Base-by-base conservation (phyloP, 352 stramenopile genomes). In the Globisporangium paddicum region DNA sequence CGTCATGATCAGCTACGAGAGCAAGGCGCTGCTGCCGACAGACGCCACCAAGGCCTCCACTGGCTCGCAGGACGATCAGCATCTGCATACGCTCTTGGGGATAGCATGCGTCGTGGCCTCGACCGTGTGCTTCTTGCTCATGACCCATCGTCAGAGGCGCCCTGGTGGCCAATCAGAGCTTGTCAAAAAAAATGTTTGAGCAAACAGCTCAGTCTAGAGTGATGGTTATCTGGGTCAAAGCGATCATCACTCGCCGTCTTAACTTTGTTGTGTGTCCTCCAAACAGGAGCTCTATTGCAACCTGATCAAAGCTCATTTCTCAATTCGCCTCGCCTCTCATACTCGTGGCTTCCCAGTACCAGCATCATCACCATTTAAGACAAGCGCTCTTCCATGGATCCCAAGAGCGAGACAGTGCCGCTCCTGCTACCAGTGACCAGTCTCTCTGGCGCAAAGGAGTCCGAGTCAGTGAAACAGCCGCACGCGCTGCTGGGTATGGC, bases 71-170 rank as follows among this genome's bases (percentile, higher is more conserved):
- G n/a, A n/a, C n/a, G n/a, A n/a, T n/a, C n/a, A n/a, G n/a, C n/a
- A n/a, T n/a, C 50, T 57, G 21, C 50, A 35, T 10, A 72, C 44
- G 47, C 62, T 90, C 25, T 52, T 85, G 11, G 83, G 81, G 41
- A 80, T 93, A 26, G 66, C 71, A 49, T 88, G 72, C 58, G 80
- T 93, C 25, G 81, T 80, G 18, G 56, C 79, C 30, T 93, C 83
- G 35, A 79, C 83, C 25, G 73, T 93, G 37, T 90, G 80, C 66
- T 93, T 93, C 66, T 89, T 74, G 51, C 72, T 91, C 73, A 89
- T 89, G 78, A n/a, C n/a, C n/a, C n/a, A n/a, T n/a, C n/a, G n/a
- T n/a, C n/a, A n/a, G n/a, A n/a, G n/a, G n/a, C n/a, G n/a, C n/a
- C n/a, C n/a, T n/a, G n/a, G n/a, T 38, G n/a, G 40, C 40, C 40